A percentile compares a stretch with the other conserved stretches of the same genome.
These are phyloP conservation scores for Colletotrichum incanum DNA, from an alignment of 2,329 filamentous ascomycete species.

Conservation along the genomic window DNA sequence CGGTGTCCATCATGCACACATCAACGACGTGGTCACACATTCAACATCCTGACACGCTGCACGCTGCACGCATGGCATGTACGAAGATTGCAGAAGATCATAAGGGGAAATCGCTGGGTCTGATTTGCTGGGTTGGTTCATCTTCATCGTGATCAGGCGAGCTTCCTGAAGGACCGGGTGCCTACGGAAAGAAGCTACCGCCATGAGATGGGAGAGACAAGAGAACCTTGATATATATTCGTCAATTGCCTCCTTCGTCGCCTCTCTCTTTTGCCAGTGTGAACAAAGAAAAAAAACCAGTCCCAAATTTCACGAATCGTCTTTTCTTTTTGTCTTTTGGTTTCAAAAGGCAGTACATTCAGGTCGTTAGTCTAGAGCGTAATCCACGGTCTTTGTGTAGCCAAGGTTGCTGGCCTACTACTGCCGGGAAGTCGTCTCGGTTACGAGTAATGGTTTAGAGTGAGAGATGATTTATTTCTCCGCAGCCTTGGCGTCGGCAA, in stretches of 20 bases:
- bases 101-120: neutral
- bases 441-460: constrained; percentile 3
- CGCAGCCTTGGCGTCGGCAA: constrained; percentile 30
- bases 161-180: neutral
- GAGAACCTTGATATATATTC: constrained; percentile 24
- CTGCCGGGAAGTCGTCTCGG: constrained; percentile 25
- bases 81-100: neutral
- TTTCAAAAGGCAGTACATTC: constrained; percentile 40
- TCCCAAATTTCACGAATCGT: constrained; percentile 19
- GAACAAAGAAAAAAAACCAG: neutral
- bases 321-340: constrained; percentile 33
- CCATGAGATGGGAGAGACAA: constrained; percentile 8
- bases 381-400: constrained; percentile 8
- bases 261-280: constrained; percentile 1
- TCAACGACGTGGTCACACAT: neutral
- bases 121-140: neutral
- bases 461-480: constrained; percentile 36
- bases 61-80: too few relatives aligned
- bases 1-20: neutral
- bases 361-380: constrained; percentile 42
- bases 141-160: neutral
- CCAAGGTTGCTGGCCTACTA: constrained; percentile 6
- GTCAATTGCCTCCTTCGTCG: constrained; percentile 11
- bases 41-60: too few relatives aligned
- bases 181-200: neutral